phyloP scores from a whole-genome alignment of 169 alveolate species.

The Plasmodium billcollinsi region DNA sequence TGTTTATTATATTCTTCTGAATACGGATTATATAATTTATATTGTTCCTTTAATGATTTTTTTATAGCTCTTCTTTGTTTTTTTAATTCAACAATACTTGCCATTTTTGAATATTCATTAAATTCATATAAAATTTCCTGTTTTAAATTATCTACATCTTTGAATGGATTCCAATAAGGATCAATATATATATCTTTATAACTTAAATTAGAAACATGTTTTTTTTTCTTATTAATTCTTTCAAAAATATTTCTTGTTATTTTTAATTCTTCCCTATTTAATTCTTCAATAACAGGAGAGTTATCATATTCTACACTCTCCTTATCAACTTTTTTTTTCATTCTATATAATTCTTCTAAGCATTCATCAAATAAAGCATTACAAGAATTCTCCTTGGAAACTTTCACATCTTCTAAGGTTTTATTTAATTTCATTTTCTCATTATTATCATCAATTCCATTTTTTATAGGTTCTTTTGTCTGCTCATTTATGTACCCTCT shows the following conservation, averaged over 20 bases:
- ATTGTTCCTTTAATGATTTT: constrained; percentile 74
- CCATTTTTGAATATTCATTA: constrained; percentile 84
- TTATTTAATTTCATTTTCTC: constrained; percentile 1
- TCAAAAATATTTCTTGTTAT: constrained; percentile 80
- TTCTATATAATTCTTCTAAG: constrained; percentile 36
- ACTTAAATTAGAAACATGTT: constrained; percentile 31
- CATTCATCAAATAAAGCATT: constrained; percentile 70
- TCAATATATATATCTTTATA: constrained; percentile 82
- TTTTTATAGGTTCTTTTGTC: no score
- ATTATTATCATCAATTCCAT: neutral
- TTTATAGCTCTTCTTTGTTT: constrained; percentile 78
- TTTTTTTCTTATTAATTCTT: constrained; percentile 77
- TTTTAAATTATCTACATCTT: constrained; percentile 82
- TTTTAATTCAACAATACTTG: constrained; percentile 78
- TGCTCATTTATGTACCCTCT: no score
- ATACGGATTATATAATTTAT: constrained; percentile 76
- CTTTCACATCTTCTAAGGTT: constrained; percentile 33
- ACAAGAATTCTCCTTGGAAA: constrained; percentile 26
- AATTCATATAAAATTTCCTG: constrained; percentile 85
- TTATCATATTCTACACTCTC: constrained; percentile 72
- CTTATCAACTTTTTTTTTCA: constrained; percentile 38
- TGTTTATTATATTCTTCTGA: constrained; percentile 33
- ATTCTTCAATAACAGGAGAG: constrained; percentile 81
- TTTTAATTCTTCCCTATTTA: constrained; percentile 79
- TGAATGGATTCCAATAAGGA: constrained; percentile 90